phyloP scores from a whole-genome alignment of 139 green algal genomes.

The Protoeuglena noctilucae region DNA sequence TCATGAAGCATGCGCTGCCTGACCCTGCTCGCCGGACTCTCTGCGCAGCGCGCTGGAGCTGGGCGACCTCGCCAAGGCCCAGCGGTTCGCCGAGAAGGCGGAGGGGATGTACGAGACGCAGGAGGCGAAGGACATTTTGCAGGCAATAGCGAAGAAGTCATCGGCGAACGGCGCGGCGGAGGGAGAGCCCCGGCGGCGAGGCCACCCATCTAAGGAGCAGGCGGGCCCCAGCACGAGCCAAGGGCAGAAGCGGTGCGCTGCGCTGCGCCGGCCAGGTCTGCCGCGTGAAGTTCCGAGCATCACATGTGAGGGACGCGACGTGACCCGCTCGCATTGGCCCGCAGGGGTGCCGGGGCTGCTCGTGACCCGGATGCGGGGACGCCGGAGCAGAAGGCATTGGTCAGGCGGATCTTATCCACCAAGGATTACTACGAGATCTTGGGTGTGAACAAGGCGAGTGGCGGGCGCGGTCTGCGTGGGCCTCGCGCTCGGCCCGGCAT shows the following conservation, averaged over 20 bases:
- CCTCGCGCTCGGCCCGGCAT: too few species aligned
- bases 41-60: not conserved
- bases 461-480: too few species aligned
- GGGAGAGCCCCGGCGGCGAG: not conserved
- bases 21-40: too few species aligned
- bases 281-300: not conserved
- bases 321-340: not conserved
- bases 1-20: too few species aligned
- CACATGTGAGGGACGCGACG: not conserved
- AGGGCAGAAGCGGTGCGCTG: not conserved
- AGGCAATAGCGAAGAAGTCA: not conserved
- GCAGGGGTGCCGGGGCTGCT: not conserved
- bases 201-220: not conserved
- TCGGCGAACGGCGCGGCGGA: not conserved
- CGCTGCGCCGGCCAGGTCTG: not conserved
- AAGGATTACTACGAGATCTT: slow-evolving; percentile 26
- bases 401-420: slow-evolving; percentile 8
- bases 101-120: not conserved
- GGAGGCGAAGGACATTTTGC: not conserved
- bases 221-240: not conserved
- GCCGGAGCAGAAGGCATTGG: slow-evolving; percentile 14
- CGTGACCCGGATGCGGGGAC: slow-evolving; percentile 4
- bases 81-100: slow-evolving; percentile 7
- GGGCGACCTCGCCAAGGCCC: slow-evolving; percentile 3
- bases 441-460: slow-evolving; percentile 5